Evolutionary conservation across 2,329 filamentous ascomycete genomes (phyloP).

Genomic region (Atkinsonella hypoxylon): DNA sequence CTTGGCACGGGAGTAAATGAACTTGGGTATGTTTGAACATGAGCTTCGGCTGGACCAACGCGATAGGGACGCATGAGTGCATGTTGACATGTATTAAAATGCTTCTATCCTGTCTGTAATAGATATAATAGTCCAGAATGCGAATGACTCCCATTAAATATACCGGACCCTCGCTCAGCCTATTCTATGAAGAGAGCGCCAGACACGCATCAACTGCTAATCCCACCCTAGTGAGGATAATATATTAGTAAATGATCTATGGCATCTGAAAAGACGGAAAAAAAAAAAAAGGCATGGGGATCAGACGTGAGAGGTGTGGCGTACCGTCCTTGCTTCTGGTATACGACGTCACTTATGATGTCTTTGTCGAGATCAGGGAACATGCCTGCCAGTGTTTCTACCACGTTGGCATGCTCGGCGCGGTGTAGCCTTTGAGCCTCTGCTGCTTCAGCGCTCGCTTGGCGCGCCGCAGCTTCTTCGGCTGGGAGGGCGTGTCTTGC

Average conservation of each 20-base stretch:
- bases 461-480: conserved; percentile 78
- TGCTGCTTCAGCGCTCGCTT: conserved; percentile 81
- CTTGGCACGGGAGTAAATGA: too few species aligned
- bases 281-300: too few species aligned
- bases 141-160: neutral
- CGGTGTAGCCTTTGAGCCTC: conserved; percentile 74
- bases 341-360: conserved; percentile 91
- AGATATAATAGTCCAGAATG: neutral
- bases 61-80: too few species aligned
- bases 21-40: too few species aligned
- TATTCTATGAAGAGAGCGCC: conserved; percentile 42
- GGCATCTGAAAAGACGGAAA: too few species aligned
- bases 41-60: too few species aligned
- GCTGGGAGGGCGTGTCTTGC: conserved; percentile 45
- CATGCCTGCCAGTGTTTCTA: conserved; percentile 91
- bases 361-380: conserved; percentile 92
- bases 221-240: conserved; percentile 48
- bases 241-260: neutral
- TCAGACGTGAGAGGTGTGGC: conserved; percentile 21
- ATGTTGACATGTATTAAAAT: neutral
- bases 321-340: conserved; percentile 87
- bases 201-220: conserved; percentile 79
- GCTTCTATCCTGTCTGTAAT: neutral
- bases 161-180: neutral
- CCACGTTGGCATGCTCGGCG: conserved; percentile 79